Conservation (phyloP, 2,329 filamentous ascomycete species). For the Trichoderma lentiforme region DNA sequence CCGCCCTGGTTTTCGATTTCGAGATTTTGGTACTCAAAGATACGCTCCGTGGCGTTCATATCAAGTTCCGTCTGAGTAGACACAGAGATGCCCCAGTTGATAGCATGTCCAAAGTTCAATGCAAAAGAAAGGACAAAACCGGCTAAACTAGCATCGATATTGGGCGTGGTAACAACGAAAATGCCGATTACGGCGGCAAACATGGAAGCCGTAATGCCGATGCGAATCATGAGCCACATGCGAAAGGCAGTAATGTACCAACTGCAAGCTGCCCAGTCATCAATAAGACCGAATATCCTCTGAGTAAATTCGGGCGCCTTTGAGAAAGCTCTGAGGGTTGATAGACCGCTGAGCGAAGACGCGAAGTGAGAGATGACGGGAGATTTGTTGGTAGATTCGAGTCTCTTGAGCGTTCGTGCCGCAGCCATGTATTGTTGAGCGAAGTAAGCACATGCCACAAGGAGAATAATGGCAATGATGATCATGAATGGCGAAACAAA, state of each 20-base stretch:
- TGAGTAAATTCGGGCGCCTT: not conserved
- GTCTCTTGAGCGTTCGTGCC: slow-evolving; percentile 6
- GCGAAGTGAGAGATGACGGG: slow-evolving; percentile 9
- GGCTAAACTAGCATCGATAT: not conserved
- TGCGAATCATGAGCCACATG: slow-evolving; percentile 13
- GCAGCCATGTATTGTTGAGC: slow-evolving; percentile 8
- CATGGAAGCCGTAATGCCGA: slow-evolving; percentile 8
- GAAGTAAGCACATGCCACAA: not conserved
- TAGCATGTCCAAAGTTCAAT: not conserved
- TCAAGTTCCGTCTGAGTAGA: slow-evolving; percentile 10
- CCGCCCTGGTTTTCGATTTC: not conserved
- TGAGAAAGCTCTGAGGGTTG: slow-evolving; percentile 1
- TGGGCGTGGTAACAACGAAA: not conserved
- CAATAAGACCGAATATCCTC: slow-evolving; percentile 3
- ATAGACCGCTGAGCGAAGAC: slow-evolving; percentile 1
- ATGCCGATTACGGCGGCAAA: not conserved
- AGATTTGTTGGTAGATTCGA: slow-evolving; percentile 12
- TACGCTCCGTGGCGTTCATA: slow-evolving; percentile 9
- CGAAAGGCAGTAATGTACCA: not conserved
- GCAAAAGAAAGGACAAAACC: slow-evolving; percentile 11
- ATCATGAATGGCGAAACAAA: slow-evolving; percentile 12
- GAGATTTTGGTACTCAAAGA: slow-evolving; percentile 1
- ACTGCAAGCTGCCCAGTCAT: slow-evolving; percentile 10
- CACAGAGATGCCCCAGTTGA: slow-evolving; percentile 10
- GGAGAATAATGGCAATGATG: not conserved